Conservation (phyloP, 2,329 filamentous ascomycete genomes). For the Pyrenophora tritici-repentis region DNA sequence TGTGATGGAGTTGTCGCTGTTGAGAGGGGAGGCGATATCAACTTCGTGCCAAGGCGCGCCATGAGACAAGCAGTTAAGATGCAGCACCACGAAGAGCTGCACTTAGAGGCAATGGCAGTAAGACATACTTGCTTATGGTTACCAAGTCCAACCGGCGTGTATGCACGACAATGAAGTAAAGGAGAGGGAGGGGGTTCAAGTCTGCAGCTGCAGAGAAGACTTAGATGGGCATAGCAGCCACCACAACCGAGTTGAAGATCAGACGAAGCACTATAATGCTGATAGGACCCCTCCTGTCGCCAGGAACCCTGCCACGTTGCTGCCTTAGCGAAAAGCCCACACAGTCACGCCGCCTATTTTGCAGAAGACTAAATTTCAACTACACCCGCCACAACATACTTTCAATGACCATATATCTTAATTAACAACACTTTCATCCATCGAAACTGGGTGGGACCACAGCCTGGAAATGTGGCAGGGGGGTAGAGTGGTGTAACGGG, state of each 20-base stretch:
- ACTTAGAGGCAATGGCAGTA: background rate
- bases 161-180: background rate
- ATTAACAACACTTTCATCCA: background rate
- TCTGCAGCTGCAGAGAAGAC: background rate
- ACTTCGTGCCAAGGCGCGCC: slow-evolving; percentile 5
- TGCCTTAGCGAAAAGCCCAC: slow-evolving; percentile 3
- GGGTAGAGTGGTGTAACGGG: no score
- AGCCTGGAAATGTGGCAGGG: no score
- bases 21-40: background rate
- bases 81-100: slow-evolving; percentile 3
- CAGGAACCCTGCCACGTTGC: background rate
- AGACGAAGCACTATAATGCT: background rate
- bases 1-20: slow-evolving; percentile 7
- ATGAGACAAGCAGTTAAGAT: background rate
- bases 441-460: background rate
- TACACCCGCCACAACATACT: background rate
- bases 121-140: background rate
- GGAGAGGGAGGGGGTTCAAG: background rate
- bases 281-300: background rate
- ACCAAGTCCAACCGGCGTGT: background rate
- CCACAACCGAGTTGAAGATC: background rate
- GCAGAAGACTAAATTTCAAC: background rate
- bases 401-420: background rate
- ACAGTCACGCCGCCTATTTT: background rate
- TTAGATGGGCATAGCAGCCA: background rate